These are phyloP conservation scores for Vanrija humicola DNA, from an alignment of 1,284 basidiomycete species.

Conservation along the genomic window DNA sequence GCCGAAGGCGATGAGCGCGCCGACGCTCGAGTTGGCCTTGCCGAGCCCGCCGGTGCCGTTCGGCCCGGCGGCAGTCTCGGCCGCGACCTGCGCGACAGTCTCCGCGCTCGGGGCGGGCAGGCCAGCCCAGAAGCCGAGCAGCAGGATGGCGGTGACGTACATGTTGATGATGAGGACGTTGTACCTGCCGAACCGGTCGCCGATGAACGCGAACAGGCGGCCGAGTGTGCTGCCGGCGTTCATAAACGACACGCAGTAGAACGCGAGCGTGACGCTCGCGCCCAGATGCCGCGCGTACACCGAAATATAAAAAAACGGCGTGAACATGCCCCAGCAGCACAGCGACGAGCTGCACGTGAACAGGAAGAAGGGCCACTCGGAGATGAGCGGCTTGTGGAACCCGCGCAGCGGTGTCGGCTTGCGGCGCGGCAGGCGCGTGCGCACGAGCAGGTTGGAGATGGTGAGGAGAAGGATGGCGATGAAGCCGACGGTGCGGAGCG, in stretches of 20 bases:
- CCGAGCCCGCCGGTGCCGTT: too few species aligned
- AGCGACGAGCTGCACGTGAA: conserved; percentile 24
- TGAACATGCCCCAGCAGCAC: conserved; percentile 34
- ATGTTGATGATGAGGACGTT: conserved; percentile 36
- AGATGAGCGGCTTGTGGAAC: conserved; percentile 7
- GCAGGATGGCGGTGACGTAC: conserved; percentile 12
- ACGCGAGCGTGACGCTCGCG: conserved; percentile 24
- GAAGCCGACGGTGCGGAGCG: conserved; percentile 29
- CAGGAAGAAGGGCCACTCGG: conserved; percentile 21
- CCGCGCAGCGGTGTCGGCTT: conserved; percentile 19
- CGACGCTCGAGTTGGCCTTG: conserved; percentile 13
- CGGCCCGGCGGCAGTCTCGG: too few species aligned
- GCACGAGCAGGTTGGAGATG: conserved; percentile 17
- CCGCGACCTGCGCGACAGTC: too few species aligned
- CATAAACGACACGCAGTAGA: conserved; percentile 32
- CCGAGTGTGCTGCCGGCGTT: conserved; percentile 34
- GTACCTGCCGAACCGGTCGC: conserved; percentile 16
- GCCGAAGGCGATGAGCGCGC: conserved; percentile 36
- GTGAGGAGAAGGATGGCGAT: conserved; percentile 24
- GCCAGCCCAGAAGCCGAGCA: conserved; percentile 26
- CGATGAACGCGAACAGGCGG: conserved; percentile 12
- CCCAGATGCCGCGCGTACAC: conserved; percentile 32
- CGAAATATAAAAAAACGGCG: conserved; percentile 35
- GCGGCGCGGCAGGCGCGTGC: conserved; percentile 18
- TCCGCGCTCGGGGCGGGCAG: not conserved